phyloP scores from a whole-genome alignment of 225 moss, liverwort and hornwort genomes.

The Lunularia cruciata region DNA sequence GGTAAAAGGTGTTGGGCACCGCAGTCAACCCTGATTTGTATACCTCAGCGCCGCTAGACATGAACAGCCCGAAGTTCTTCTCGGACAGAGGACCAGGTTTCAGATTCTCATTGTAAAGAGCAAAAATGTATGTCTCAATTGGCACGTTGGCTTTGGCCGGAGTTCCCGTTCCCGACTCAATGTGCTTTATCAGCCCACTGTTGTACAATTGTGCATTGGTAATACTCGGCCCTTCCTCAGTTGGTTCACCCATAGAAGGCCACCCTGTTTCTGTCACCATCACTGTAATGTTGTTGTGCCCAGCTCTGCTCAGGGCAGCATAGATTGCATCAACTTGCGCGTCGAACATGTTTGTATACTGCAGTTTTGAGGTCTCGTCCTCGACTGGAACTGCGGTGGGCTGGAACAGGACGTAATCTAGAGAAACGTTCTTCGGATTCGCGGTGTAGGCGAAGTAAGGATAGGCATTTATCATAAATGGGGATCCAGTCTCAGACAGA shows the following conservation, averaged over 20 bases:
- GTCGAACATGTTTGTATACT: slow-evolving; percentile 55
- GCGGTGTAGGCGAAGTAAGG: slow-evolving; percentile 51
- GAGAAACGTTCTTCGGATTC: slow-evolving; percentile 14
- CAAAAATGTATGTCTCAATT: slow-evolving; percentile 55
- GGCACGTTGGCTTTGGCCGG: slow-evolving; percentile 39
- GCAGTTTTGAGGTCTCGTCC: slow-evolving; percentile 32
- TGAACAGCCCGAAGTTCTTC: slow-evolving; percentile 53
- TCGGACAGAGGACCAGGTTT: slow-evolving; percentile 52
- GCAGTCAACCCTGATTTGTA: slow-evolving; percentile 35
- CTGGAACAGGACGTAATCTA: slow-evolving; percentile 50
- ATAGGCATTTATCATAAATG: slow-evolving; percentile 57
- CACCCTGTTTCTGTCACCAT: slow-evolving; percentile 57
- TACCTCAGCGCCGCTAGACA: slow-evolving; percentile 35
- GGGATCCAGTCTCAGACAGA: slow-evolving; percentile 28
- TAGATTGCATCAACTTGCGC: slow-evolving; percentile 56
- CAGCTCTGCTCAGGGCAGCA: slow-evolving; percentile 42
- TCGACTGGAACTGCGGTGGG: slow-evolving; percentile 12
- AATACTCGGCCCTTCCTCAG: slow-evolving; percentile 28
- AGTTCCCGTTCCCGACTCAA: slow-evolving; percentile 43
- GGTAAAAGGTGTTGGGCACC: neutral
- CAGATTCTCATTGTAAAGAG: slow-evolving; percentile 59
- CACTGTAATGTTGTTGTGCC: slow-evolving; percentile 31
- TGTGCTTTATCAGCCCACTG: slow-evolving; percentile 51
- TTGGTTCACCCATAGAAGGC: slow-evolving; percentile 48
- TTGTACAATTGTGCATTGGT: slow-evolving; percentile 50